Conservation (phyloP, 1,284 basidiomycete species). For the Pseudozyma sp. region DNA sequence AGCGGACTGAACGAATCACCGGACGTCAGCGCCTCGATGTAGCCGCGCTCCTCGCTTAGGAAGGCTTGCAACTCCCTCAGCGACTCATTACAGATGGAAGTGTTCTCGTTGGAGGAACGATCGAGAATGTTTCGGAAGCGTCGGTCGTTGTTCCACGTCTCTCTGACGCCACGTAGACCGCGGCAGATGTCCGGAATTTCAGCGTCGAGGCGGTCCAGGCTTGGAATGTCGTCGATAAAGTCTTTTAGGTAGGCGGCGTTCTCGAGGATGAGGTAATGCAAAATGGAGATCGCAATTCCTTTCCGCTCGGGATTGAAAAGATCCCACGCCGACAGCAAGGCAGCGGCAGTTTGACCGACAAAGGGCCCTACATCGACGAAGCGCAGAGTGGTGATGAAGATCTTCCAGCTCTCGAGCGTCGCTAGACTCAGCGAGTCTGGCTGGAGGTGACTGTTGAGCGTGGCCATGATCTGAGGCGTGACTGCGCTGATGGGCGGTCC, state of each 20-base stretch:
- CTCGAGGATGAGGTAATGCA: slow-evolving; percentile 80
- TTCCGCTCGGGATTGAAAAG: slow-evolving; percentile 75
- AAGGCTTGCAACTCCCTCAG: slow-evolving; percentile 79
- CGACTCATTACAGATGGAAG: slow-evolving; percentile 81
- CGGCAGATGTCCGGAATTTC: slow-evolving; percentile 65
- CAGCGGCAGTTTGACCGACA: slow-evolving; percentile 87
- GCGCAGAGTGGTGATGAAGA: slow-evolving; percentile 80
- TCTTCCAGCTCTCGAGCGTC: slow-evolving; percentile 84
- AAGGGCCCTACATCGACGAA: slow-evolving; percentile 83
- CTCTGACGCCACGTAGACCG: slow-evolving; percentile 53
- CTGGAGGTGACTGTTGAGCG: slow-evolving; percentile 87
- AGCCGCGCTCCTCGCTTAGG: slow-evolving; percentile 47
- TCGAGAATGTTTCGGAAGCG: slow-evolving; percentile 78
- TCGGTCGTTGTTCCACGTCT: slow-evolving; percentile 72
- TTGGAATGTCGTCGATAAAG: slow-evolving; percentile 74
- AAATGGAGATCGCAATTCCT: slow-evolving; percentile 74
- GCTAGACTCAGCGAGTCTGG: slow-evolving; percentile 80
- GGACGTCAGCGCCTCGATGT: slow-evolving; percentile 51
- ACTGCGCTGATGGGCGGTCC: slow-evolving; percentile 71
- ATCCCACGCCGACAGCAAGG: slow-evolving; percentile 83
- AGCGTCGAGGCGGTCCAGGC: slow-evolving; percentile 71
- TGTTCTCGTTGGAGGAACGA: slow-evolving; percentile 82
- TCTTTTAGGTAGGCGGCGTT: slow-evolving; percentile 72
- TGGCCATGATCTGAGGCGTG: slow-evolving; percentile 81
- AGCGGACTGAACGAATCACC: slow-evolving; percentile 81